Evolutionary conservation across 225 moss, liverwort and hornwort species (phyloP), one percentile per base, ranked within the genome.

Genomic region (Ulota crispa): DNA sequence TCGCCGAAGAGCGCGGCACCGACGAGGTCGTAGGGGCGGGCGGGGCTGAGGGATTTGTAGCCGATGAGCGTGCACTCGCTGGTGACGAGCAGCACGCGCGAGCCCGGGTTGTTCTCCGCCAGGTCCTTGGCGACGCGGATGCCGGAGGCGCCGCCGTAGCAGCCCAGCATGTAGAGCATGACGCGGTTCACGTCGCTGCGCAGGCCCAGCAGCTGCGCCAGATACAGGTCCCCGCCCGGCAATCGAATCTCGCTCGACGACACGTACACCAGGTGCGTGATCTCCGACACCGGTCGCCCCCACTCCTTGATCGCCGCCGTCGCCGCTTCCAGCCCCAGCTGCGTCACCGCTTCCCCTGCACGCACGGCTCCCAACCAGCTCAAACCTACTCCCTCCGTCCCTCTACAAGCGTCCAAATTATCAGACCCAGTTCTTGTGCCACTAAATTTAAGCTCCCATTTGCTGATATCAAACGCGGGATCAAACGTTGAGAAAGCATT

Each of bases 1-100:
- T 98, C 98, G 4, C 98, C 98, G 56, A 98, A 98, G 31, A 98
- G 82, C n/a, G 98, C 98, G 23, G 98, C 98, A 43, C 98, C 98
- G 1, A 98, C 98, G 23, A 98, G 93, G 68, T 98, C 98, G 62
- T 98, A 98, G 0, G 98, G 95, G 1, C 95, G 94, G 19, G 88
- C 91, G 13, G 94, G 89, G 75, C 88, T 93, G 21, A 95, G 88
- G 63, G 77, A 60, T 45, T 95, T 96, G 80, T 88, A 94, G 43
- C 95, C 95, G 66, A 98, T 93, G 64, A 98, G 79, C 3, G 95
- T 95, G 80, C 94, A 96, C 67, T 98, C 98, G 79, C 88, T 92
- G 55, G 98, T 94, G 69, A 92, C 80, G 76, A 98, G 85, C 34
- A 98, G 91, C 9, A 95, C 95, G 3, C 98, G 89, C 43, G 93